Conservation (phyloP, 2,329 filamentous ascomycete species). For the Penicillium olsonii region DNA sequence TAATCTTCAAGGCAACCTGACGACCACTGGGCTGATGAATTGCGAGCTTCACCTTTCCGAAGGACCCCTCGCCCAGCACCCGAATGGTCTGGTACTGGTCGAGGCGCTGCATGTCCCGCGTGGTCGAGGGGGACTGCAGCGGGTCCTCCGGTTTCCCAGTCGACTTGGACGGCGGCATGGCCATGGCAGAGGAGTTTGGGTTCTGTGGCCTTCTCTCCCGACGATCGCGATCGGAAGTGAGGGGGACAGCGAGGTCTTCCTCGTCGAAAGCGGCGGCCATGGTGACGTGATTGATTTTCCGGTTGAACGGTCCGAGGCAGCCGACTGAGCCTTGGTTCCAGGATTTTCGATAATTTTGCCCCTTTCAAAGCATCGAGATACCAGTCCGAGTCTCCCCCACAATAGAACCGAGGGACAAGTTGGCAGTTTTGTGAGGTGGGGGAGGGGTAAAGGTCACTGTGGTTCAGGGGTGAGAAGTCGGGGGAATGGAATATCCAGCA, state of each 20-base stretch:
- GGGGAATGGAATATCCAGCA: neutral
- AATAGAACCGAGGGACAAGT: conserved; percentile 21
- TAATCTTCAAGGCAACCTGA: conserved; percentile 97
- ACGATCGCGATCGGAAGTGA: conserved; percentile 43
- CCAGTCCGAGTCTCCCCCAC: conserved; percentile 30
- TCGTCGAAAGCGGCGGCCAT: conserved; percentile 64
- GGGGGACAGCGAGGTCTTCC: conserved; percentile 78
- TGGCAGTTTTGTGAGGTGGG: neutral
- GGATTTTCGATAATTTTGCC: conserved; percentile 5
- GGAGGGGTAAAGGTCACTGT: neutral
- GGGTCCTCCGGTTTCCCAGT: conserved; percentile 31
- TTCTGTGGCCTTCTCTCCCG: conserved; percentile 31
- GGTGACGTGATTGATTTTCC: conserved; percentile 40
- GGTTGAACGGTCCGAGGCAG: conserved; percentile 19
- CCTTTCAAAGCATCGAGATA: conserved; percentile 17
- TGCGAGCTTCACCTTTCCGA: conserved; percentile 97
- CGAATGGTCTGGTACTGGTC: conserved; percentile 88
- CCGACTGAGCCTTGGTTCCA: conserved; percentile 24
- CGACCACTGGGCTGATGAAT: conserved; percentile 89
- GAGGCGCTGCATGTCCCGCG: conserved; percentile 74
- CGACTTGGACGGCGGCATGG: conserved; percentile 40
- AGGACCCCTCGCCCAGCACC: conserved; percentile 93
- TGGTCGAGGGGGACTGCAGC: conserved; percentile 49
- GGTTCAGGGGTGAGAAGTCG: neutral
- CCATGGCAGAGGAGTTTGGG: conserved; percentile 37